phyloP scores from a whole-genome alignment of 257 asterid genomes.

The Solanum phureja region DNA sequence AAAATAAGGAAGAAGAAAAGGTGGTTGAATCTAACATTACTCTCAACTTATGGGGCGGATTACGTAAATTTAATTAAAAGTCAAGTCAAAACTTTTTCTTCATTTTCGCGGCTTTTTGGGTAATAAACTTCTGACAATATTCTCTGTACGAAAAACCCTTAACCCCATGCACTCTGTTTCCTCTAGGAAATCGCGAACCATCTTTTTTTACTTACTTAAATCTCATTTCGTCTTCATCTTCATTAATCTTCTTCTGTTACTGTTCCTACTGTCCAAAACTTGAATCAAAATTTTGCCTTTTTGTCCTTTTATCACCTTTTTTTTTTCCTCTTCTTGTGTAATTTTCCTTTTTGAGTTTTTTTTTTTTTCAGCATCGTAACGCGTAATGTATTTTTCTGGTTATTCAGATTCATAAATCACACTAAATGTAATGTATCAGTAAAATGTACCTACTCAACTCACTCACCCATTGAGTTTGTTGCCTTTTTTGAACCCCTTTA shows the following conservation, averaged over 20 bases:
- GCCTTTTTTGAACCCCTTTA: background rate
- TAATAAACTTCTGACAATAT: background rate
- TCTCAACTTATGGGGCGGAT: background rate
- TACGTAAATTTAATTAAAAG: background rate
- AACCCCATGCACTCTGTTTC: background rate
- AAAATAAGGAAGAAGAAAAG: background rate
- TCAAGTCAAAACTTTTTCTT: background rate
- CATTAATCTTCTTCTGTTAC: background rate
- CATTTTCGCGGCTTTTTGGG: background rate
- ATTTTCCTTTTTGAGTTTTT: background rate
- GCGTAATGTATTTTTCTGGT: background rate
- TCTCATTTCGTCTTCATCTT: background rate
- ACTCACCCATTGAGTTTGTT: background rate
- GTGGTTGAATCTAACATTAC: background rate
- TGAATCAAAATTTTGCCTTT: background rate
- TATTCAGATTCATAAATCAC: background rate
- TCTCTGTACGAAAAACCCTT: background rate
- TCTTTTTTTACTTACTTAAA: background rate
- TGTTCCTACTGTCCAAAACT: background rate
- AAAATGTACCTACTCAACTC: background rate
- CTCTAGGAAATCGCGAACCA: background rate
- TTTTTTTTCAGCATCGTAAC: background rate
- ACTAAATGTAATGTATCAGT: background rate
- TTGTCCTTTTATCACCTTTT: background rate
- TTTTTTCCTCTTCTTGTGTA: accelerated